phyloP scores from a whole-genome alignment of 2,329 filamentous ascomycete species.

The Pseudogymnoascus sp. region DNA sequence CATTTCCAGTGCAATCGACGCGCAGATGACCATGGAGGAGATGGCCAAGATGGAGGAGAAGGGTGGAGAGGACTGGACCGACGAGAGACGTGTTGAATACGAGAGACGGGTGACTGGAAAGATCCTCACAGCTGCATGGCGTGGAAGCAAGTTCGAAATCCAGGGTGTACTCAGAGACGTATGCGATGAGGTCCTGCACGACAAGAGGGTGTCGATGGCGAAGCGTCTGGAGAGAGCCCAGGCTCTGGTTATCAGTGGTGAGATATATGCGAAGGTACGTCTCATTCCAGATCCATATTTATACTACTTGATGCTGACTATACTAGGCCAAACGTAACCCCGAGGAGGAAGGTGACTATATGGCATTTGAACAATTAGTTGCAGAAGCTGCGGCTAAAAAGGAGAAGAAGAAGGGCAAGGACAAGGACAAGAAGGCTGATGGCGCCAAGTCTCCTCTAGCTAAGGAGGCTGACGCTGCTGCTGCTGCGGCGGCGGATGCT shows the following conservation, averaged over 20 bases:
- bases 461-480: conserved; percentile 18
- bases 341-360: conserved; percentile 96
- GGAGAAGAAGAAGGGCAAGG: conserved; percentile 56
- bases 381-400: conserved; percentile 95
- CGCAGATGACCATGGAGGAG: conserved; percentile 97
- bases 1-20: conserved; percentile 90
- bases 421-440: conserved; percentile 32
- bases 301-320: background rate
- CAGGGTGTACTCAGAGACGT: conserved; percentile 92
- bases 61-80: conserved; percentile 95
- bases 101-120: conserved; percentile 95
- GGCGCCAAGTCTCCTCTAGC: conserved; percentile 14
- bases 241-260: conserved; percentile 79
- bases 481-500: conserved; percentile 30
- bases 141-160: conserved; percentile 95
- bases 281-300: background rate
- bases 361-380: conserved; percentile 97
- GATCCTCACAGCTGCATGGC: conserved; percentile 93
- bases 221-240: conserved; percentile 90
- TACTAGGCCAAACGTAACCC: conserved; percentile 74
- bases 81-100: conserved; percentile 92
- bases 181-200: conserved; percentile 71
- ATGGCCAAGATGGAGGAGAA: conserved; percentile 95
- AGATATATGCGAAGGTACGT: conserved; percentile 78
- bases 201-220: conserved; percentile 67